Evolutionary conservation across 306 rosid species (phyloP).

Genomic region (Vicia sativa): DNA sequence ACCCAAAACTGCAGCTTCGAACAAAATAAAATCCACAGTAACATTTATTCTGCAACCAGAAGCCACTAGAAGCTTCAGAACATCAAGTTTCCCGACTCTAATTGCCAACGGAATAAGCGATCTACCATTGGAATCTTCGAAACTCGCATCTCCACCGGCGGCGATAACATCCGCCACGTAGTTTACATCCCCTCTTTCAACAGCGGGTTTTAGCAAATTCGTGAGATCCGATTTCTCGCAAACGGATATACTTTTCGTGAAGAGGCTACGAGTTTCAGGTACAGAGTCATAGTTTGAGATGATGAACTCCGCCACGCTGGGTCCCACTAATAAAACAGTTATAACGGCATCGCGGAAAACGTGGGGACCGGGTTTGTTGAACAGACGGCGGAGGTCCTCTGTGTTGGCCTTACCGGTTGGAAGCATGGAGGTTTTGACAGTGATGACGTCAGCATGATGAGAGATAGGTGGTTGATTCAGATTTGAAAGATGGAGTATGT

Average conservation of each 20-base stretch:
- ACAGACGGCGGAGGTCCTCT: slow-evolving; percentile 70
- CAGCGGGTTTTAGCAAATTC: slow-evolving; percentile 47
- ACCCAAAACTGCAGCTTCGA: slow-evolving; percentile 57
- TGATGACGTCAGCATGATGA: slow-evolving; percentile 53
- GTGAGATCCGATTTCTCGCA: slow-evolving; percentile 60
- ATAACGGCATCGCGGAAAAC: slow-evolving; percentile 79
- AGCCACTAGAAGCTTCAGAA: slow-evolving; percentile 52
- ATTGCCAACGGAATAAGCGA: slow-evolving; percentile 57
- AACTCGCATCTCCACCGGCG: slow-evolving; percentile 61
- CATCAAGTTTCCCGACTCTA: slow-evolving; percentile 44
- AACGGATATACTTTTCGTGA: slow-evolving; percentile 54
- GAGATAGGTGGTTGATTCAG: slow-evolving; percentile 54
- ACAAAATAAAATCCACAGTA: slow-evolving; percentile 50
- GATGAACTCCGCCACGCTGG: slow-evolving; percentile 56
- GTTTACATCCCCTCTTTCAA: slow-evolving; percentile 45
- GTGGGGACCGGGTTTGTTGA: slow-evolving; percentile 67
- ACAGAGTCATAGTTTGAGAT: slow-evolving; percentile 27
- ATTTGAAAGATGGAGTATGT: slow-evolving; percentile 52
- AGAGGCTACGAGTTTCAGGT: slow-evolving; percentile 29
- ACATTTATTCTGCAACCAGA: slow-evolving; percentile 47
- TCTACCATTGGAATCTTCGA: slow-evolving; percentile 38
- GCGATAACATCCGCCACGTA: slow-evolving; percentile 53
- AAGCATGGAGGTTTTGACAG: slow-evolving; percentile 70
- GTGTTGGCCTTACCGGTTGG: slow-evolving; percentile 74
- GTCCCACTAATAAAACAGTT: slow-evolving; percentile 66